Percentiles rank a stretch among this genome's conserved stretches.
These are phyloP conservation scores for Alisma plantagoaquatica DNA, from an alignment of 106 monocot species.

Conservation along the genomic window DNA sequence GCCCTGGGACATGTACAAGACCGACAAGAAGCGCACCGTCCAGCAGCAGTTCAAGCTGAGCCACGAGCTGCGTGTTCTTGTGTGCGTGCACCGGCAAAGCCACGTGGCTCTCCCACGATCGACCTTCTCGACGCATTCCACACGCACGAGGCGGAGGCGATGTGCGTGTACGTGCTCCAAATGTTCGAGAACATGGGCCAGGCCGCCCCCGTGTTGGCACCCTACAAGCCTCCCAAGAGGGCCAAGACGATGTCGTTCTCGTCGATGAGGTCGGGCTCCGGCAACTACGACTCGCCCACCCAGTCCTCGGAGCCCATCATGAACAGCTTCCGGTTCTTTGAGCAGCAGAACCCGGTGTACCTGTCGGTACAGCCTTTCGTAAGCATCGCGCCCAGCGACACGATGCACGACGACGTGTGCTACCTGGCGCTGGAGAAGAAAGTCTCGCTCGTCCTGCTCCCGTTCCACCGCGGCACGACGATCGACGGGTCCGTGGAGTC, in stretches of 20 bases:
- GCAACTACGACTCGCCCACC: too few relatives aligned
- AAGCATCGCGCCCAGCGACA: neutral
- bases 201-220: neutral
- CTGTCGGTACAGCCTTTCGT: conserved; percentile 2
- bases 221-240: too few relatives aligned
- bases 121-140: conserved; percentile 6
- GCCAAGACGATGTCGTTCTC: too few relatives aligned
- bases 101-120: conserved; percentile 6
- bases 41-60: neutral
- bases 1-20: neutral
- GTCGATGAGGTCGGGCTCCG: too few relatives aligned
- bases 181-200: conserved; percentile 1
- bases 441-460: neutral
- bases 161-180: conserved; percentile 1
- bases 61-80: conserved; percentile 1
- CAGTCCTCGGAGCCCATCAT: neutral
- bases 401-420: conserved; percentile 9
- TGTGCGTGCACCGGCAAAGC: conserved; percentile 5
- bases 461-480: conserved; percentile 3
- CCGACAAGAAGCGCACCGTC: conserved; percentile 2
- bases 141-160: neutral
- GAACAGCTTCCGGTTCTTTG: conserved; percentile 4
- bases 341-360: neutral
- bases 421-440: conserved; percentile 5
- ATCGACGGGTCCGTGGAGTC: conserved; percentile 7